phyloP scores from a whole-genome alignment of 2,329 filamentous ascomycete genomes.

The Alternaria sp. region DNA sequence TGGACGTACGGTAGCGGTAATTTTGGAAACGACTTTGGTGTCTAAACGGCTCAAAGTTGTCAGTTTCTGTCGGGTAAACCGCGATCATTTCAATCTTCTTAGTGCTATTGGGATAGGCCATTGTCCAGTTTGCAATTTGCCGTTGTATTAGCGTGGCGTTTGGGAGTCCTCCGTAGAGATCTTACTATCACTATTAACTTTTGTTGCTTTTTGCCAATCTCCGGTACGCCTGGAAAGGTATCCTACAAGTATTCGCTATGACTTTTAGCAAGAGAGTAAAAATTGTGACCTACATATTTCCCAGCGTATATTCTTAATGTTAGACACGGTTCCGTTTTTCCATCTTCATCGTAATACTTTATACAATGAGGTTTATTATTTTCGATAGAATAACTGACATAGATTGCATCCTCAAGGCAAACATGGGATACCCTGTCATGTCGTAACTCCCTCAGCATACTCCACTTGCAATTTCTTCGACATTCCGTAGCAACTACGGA shows the following conservation, averaged over 20 bases:
- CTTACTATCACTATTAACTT: background rate
- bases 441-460: background rate
- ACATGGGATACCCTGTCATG: background rate
- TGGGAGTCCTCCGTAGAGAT: background rate
- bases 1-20: slow-evolving; percentile 43
- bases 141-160: slow-evolving; percentile 14
- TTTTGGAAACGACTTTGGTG: slow-evolving; percentile 44
- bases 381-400: background rate
- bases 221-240: background rate
- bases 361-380: background rate
- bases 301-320: background rate
- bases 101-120: background rate
- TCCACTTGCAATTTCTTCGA: background rate
- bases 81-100: background rate
- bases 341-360: background rate
- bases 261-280: background rate
- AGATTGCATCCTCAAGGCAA: background rate
- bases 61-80: background rate
- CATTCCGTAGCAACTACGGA: background rate
- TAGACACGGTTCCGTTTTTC: background rate
- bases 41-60: slow-evolving; percentile 19
- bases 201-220: background rate
- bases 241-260: background rate
- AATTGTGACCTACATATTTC: background rate
- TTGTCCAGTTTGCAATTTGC: background rate